Conservation (phyloP, 768 basidiomycete genomes). For the Tulasnella calospora region DNA sequence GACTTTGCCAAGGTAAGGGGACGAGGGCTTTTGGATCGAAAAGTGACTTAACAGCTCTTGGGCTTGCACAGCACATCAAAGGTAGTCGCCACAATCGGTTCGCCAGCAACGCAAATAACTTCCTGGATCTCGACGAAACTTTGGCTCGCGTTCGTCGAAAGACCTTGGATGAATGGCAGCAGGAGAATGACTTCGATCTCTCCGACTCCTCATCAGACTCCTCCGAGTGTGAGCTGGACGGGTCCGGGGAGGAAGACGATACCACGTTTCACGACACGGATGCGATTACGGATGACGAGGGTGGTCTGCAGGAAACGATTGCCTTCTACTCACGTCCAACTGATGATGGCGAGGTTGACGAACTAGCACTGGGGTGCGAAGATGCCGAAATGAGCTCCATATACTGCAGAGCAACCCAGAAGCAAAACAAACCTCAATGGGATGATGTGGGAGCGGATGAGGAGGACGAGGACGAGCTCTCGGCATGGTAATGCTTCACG, state of each 20-base stretch:
- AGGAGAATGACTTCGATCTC: conserved; percentile 17
- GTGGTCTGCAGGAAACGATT: neutral
- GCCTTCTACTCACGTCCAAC: neutral
- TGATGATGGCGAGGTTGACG: neutral
- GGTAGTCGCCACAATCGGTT: conserved; percentile 76
- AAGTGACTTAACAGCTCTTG: conserved; percentile 13
- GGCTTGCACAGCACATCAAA: conserved; percentile 56
- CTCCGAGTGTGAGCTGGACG: neutral
- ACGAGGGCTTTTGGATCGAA: neutral
- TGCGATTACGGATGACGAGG: neutral
- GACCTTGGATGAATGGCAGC: conserved; percentile 36
- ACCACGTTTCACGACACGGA: neutral
- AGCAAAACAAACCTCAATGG: neutral
- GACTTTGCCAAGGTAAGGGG: conserved; percentile 72
- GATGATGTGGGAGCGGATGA: neutral
- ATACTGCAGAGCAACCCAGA: neutral
- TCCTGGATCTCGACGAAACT: conserved; percentile 68
- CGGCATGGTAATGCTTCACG: neutral
- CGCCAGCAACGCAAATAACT: conserved; percentile 72
- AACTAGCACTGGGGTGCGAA: neutral
- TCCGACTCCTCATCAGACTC: neutral
- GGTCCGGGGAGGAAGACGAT: neutral
- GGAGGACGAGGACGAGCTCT: neutral
- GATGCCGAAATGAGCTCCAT: neutral
- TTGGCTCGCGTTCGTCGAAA: conserved; percentile 58